These are phyloP conservation scores for Thielaviopsis euricoi DNA, from an alignment of 2,329 filamentous ascomycete species.

Conservation along the genomic window DNA sequence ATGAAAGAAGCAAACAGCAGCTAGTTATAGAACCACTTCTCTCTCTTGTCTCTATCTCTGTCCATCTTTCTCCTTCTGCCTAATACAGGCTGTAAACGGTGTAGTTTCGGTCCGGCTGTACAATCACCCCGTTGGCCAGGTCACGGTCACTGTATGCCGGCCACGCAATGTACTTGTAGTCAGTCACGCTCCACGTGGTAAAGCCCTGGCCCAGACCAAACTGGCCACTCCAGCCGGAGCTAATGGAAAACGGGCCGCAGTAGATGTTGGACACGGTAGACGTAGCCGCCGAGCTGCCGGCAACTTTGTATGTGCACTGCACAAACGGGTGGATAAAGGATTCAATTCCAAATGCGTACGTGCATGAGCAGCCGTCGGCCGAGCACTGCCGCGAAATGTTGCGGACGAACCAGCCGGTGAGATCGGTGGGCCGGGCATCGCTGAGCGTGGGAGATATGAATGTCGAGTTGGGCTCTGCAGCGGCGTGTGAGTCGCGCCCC, in stretches of 20 bases:
- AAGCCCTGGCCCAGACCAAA: conserved; percentile 36
- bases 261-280: conserved; percentile 23
- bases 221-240: conserved; percentile 37
- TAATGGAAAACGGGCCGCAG: conserved; percentile 35
- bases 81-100: background rate
- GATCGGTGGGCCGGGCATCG: conserved; percentile 13
- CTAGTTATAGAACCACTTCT: background rate
- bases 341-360: conserved; percentile 28
- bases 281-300: conserved; percentile 19
- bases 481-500: background rate
- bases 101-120: conserved; percentile 4
- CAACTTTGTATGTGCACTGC: conserved; percentile 24
- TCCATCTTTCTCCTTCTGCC: background rate
- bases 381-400: conserved; percentile 25
- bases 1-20: background rate
- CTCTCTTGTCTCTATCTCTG: background rate
- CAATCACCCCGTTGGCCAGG: conserved; percentile 17
- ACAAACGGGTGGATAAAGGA: conserved; percentile 19
- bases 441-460: background rate
- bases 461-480: background rate
- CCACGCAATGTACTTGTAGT: conserved; percentile 31
- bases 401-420: conserved; percentile 27
- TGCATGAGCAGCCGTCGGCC: conserved; percentile 23
- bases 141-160: conserved; percentile 37
- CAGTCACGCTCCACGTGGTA: conserved; percentile 34